These are phyloP conservation scores for Suillus sp. DNA, from an alignment of 768 basidiomycete species.

Conservation along the genomic window DNA sequence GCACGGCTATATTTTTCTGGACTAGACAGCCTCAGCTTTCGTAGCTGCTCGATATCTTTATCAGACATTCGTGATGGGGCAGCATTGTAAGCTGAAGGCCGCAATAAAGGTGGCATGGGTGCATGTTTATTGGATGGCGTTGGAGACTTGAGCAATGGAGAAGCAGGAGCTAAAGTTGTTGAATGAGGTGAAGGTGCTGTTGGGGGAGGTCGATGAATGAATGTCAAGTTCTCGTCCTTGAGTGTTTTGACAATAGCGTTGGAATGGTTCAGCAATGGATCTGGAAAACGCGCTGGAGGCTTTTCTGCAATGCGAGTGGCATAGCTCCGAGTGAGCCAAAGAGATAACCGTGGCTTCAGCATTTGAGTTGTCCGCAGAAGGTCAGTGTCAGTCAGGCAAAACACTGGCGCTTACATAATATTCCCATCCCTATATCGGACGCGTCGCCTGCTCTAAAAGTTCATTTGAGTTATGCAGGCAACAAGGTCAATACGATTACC, in stretches of 20 bases:
- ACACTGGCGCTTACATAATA: constrained; percentile 4
- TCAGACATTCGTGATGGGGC: constrained; percentile 47
- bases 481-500: constrained; percentile 9
- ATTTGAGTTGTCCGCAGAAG: constrained; percentile 14
- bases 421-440: neutral
- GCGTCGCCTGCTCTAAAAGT: neutral
- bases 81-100: constrained; percentile 39
- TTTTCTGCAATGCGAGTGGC: constrained; percentile 42
- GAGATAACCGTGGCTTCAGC: constrained; percentile 25
- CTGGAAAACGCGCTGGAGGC: constrained; percentile 56
- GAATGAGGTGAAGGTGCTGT: constrained; percentile 74
- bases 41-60: constrained; percentile 57
- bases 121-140: constrained; percentile 23
- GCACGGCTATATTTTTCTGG: constrained; percentile 61
- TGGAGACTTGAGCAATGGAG: constrained; percentile 61
- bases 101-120: constrained; percentile 51
- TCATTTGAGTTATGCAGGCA: constrained; percentile 3
- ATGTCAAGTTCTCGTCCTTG: constrained; percentile 61
- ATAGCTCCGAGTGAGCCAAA: constrained; percentile 36
- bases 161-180: constrained; percentile 66
- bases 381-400: neutral
- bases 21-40: constrained; percentile 55
- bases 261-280: constrained; percentile 57
- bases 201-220: constrained; percentile 85
- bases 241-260: constrained; percentile 53